Conservation (phyloP, 2,329 filamentous ascomycete species). For the Blastomyces emzantsi region DNA sequence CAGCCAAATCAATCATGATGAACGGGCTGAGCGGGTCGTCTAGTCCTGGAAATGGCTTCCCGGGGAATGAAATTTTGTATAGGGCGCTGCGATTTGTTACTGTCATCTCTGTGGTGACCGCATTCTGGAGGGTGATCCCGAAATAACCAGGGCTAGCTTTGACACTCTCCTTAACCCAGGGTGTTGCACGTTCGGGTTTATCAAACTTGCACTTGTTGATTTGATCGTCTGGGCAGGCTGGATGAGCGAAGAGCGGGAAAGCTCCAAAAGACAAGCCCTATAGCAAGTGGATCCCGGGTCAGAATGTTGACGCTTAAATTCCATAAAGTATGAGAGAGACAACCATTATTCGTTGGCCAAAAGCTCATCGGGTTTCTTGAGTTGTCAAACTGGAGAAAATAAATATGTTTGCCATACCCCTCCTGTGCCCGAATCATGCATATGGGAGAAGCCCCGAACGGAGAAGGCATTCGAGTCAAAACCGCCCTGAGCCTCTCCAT, state of each 20-base stretch:
- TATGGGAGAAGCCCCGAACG: slow-evolving; percentile 45
- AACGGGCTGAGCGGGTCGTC: slow-evolving; percentile 43
- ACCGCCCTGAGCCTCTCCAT: slow-evolving; percentile 48
- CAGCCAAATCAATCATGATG: slow-evolving; percentile 56
- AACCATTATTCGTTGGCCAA: background rate
- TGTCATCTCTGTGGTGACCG: slow-evolving; percentile 58
- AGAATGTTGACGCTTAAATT: background rate
- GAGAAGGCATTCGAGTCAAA: slow-evolving; percentile 45
- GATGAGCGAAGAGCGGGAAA: slow-evolving; percentile 62
- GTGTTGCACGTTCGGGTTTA: slow-evolving; percentile 42
- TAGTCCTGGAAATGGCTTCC: slow-evolving; percentile 16
- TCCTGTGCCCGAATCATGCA: slow-evolving; percentile 47
- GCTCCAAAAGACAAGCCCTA: slow-evolving; percentile 56
- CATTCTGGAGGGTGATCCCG: slow-evolving; percentile 49
- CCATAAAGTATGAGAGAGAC: background rate
- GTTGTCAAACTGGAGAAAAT: background rate
- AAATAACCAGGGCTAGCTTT: slow-evolving; percentile 58
- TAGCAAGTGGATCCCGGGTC: slow-evolving; percentile 18
- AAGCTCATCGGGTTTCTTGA: background rate
- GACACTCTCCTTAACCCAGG: slow-evolving; percentile 45
- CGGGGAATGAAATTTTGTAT: slow-evolving; percentile 57
- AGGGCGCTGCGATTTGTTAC: slow-evolving; percentile 56
- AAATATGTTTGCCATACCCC: slow-evolving; percentile 25
- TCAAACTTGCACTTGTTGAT: slow-evolving; percentile 55
- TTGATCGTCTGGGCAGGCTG: slow-evolving; percentile 51